phyloP scores from a whole-genome alignment of 2,329 filamentous ascomycete species.

The Lecanoromycetidae sp. region DNA sequence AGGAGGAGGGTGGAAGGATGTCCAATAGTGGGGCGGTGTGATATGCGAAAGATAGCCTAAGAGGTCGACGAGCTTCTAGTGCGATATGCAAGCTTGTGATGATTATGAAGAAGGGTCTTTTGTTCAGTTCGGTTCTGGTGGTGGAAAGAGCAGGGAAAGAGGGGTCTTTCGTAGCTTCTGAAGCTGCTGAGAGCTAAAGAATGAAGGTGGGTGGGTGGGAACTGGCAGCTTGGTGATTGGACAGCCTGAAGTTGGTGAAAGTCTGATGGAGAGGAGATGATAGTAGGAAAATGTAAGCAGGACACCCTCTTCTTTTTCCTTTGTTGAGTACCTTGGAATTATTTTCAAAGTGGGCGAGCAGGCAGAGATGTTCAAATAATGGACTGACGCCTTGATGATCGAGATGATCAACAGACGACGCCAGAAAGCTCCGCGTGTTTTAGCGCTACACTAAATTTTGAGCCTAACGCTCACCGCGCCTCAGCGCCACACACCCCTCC shows the following conservation, averaged over 20 bases:
- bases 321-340: background rate
- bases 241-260: background rate
- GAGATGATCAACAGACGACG: background rate
- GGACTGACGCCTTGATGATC: slow-evolving; percentile 8
- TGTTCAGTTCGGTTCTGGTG: no score
- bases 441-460: background rate
- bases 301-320: slow-evolving; percentile 1
- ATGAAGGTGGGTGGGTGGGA: background rate
- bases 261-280: background rate
- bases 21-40: slow-evolving; percentile 1
- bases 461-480: slow-evolving; percentile 5
- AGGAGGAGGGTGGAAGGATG: background rate
- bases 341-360: background rate
- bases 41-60: background rate
- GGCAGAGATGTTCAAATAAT: no score
- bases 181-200: background rate
- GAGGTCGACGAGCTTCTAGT: slow-evolving; percentile 5
- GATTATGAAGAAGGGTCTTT: no score
- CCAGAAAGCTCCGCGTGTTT: background rate
- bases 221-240: slow-evolving; percentile 2
- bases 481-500: slow-evolving; percentile 7
- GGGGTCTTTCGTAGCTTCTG: background rate
- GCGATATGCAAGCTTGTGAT: slow-evolving; percentile 15
- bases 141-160: no score
- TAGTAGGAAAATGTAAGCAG: background rate